phyloP scores from a whole-genome alignment of 2,329 filamentous ascomycete species.

The Ceratocystis cubensis region DNA sequence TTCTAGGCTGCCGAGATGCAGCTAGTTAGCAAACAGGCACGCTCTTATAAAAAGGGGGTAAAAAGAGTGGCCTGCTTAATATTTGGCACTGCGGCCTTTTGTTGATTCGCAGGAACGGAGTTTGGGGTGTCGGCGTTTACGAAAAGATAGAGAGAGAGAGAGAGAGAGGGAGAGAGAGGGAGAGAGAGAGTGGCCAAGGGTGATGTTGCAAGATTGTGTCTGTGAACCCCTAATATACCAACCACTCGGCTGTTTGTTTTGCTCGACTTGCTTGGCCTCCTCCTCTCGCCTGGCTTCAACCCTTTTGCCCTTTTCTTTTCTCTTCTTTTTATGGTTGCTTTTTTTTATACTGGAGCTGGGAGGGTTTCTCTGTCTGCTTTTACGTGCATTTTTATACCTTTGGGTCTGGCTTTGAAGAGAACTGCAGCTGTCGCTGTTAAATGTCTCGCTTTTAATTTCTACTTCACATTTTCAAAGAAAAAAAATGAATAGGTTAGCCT shows the following conservation, averaged over 20 bases:
- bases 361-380: too few relatives aligned
- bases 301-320: too few relatives aligned
- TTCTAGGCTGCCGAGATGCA: background rate
- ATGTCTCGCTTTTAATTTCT: too few relatives aligned
- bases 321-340: too few relatives aligned
- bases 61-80: background rate
- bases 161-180: background rate
- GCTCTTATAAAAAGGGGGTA: background rate
- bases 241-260: slow-evolving; percentile 3
- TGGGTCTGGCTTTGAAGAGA: too few relatives aligned
- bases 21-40: background rate
- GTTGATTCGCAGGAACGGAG: background rate
- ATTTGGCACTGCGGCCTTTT: background rate
- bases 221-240: slow-evolving; percentile 1
- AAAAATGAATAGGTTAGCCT: too few relatives aligned
- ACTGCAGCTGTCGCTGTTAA: too few relatives aligned
- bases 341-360: too few relatives aligned
- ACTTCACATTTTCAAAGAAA: too few relatives aligned
- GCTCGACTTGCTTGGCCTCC: background rate
- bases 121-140: background rate
- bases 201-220: background rate
- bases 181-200: background rate
- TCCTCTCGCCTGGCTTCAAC: too few relatives aligned
- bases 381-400: too few relatives aligned
- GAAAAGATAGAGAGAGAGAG: background rate